These are phyloP conservation scores for Colletotrichum phormii DNA, from an alignment of 2,329 filamentous ascomycete genomes.

Conservation along the genomic window DNA sequence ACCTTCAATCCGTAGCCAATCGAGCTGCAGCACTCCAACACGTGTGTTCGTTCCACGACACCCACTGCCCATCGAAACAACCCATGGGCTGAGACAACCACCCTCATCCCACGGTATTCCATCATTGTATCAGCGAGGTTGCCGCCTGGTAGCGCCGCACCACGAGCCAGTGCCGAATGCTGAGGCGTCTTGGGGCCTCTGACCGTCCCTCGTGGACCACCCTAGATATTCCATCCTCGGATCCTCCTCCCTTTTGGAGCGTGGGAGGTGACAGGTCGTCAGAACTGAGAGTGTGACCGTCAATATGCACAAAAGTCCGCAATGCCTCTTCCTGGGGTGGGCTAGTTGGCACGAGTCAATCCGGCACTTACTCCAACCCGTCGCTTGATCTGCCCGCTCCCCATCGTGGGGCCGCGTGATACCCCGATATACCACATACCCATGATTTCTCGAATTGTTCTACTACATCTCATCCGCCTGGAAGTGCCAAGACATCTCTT, in stretches of 20 bases:
- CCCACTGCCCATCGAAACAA: neutral
- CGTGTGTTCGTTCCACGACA: constrained; percentile 23
- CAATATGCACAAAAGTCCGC: constrained; percentile 4
- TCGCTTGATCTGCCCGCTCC: constrained; percentile 25
- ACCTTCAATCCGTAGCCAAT: constrained; percentile 17
- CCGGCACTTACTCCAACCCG: constrained; percentile 19
- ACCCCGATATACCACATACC: constrained; percentile 3
- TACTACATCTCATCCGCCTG: neutral
- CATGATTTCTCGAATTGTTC: constrained; percentile 8
- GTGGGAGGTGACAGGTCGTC: neutral
- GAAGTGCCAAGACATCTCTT: constrained; percentile 19
- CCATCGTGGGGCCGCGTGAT: constrained; percentile 20
- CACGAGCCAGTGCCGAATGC: constrained; percentile 1
- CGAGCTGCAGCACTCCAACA: constrained; percentile 23
- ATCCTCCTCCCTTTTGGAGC: neutral
- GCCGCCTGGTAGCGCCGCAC: constrained; percentile 2
- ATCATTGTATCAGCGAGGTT: neutral
- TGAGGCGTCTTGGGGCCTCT: constrained; percentile 3
- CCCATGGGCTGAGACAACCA: constrained; percentile 17
- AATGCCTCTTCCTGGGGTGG: constrained; percentile 22
- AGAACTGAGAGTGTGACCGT: constrained; percentile 22
- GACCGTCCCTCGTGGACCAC: constrained; percentile 19
- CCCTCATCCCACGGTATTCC: neutral
- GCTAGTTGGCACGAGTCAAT: constrained; percentile 32
- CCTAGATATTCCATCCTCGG: neutral